Conservation (phyloP, 768 basidiomycete species). For the Mycena latifolia region DNA sequence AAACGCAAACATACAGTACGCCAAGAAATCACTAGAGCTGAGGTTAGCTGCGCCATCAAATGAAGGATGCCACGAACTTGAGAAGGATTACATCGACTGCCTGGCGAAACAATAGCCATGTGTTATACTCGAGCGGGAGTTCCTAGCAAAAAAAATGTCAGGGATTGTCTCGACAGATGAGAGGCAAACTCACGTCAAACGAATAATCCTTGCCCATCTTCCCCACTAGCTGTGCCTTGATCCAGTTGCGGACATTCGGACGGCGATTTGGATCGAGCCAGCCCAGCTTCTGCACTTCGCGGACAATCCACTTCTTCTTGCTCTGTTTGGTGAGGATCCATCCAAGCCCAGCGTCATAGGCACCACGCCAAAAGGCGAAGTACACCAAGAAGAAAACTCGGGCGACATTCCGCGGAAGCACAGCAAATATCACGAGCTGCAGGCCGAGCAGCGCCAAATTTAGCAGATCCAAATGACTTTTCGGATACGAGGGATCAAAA, state of each 20-base stretch:
- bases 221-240: slow-evolving; percentile 84
- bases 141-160: slow-evolving; percentile 63
- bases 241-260: slow-evolving; percentile 83
- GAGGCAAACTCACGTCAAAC: slow-evolving; percentile 76
- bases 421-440: slow-evolving; percentile 81
- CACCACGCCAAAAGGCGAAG: slow-evolving; percentile 93
- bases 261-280: slow-evolving; percentile 87
- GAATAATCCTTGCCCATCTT: slow-evolving; percentile 97
- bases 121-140: slow-evolving; percentile 93
- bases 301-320: slow-evolving; percentile 94
- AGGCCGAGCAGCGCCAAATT: slow-evolving; percentile 84
- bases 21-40: slow-evolving; percentile 84
- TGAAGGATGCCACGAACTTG: slow-evolving; percentile 70
- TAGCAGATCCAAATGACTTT: slow-evolving; percentile 90
- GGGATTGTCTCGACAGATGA: slow-evolving; percentile 16
- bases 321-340: slow-evolving; percentile 96
- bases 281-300: slow-evolving; percentile 79
- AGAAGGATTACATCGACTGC: slow-evolving; percentile 96
- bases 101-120: slow-evolving; percentile 96
- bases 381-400: slow-evolving; percentile 86
- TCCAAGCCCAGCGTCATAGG: slow-evolving; percentile 94
- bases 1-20: slow-evolving; percentile 96
- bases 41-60: slow-evolving; percentile 11
- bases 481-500: slow-evolving; percentile 85
- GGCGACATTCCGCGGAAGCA: slow-evolving; percentile 67